These are phyloP conservation scores for Mallotus nudiflorus DNA, from an alignment of 345 rosid genomes.

Conservation along the genomic window DNA sequence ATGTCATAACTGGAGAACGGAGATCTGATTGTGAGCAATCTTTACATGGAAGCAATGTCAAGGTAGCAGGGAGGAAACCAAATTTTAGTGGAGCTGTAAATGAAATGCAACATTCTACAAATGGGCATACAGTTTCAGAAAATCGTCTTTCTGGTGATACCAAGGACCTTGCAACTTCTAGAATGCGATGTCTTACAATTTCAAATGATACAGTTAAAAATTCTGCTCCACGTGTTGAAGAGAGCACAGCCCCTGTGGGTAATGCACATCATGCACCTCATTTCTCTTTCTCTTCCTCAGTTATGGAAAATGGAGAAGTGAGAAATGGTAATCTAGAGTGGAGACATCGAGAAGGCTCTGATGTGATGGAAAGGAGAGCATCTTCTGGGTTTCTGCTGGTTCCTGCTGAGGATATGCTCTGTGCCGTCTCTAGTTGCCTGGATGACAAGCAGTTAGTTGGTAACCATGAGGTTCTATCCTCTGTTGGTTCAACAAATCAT, in stretches of 20 bases:
- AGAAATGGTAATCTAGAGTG: conserved; percentile 23
- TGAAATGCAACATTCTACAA: conserved; percentile 14
- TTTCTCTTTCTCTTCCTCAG: conserved; percentile 37
- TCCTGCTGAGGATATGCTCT: conserved; percentile 21
- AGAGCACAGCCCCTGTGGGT: conserved; percentile 26
- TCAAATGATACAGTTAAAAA: conserved; percentile 35
- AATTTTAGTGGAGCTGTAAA: conserved; percentile 22
- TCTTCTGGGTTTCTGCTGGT: conserved; percentile 18
- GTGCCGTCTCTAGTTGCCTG: conserved; percentile 19
- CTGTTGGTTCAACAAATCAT: conserved; percentile 33
- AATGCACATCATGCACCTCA: conserved; percentile 43
- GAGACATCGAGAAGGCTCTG: conserved; percentile 31
- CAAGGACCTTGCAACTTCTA: conserved; percentile 18
- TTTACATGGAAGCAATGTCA: conserved; percentile 13
- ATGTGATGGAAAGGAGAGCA: conserved; percentile 25
- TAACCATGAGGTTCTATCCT: conserved; percentile 39
- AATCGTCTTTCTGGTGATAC: conserved; percentile 10
- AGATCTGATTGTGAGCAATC: conserved; percentile 27
- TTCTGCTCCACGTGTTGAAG: conserved; percentile 29
- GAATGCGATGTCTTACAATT: conserved; percentile 11
- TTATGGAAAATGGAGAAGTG: conserved; percentile 40
- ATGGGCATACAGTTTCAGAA: conserved; percentile 19
- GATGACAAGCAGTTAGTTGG: conserved; percentile 29
- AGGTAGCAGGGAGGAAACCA: conserved; percentile 24
- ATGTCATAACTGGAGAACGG: too few relatives aligned